Evolutionary conservation across 257 asterid species (phyloP).

Genomic region (Rauvolfia tetraphylla): DNA sequence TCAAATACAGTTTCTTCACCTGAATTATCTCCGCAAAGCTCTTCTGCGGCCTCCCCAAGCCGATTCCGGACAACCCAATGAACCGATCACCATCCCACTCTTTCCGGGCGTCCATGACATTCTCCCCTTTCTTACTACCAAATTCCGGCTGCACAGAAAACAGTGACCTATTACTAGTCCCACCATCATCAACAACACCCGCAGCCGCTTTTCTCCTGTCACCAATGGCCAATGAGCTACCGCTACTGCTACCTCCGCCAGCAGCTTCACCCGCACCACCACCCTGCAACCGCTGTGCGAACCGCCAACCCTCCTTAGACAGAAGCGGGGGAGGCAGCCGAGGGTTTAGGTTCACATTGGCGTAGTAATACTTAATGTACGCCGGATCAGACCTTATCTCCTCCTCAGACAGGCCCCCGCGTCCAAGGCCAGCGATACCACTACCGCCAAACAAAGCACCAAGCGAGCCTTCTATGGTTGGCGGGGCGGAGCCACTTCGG

Average conservation of each 20-base stretch:
- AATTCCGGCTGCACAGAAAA: constrained; percentile 50
- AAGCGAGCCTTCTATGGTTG: constrained; percentile 51
- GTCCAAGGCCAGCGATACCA: constrained; percentile 8
- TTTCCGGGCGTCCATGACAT: constrained; percentile 26
- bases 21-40: constrained; percentile 61
- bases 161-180: constrained; percentile 29
- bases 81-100: constrained; percentile 67
- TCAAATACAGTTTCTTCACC: constrained; percentile 40
- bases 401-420: constrained; percentile 37
- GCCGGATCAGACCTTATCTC: constrained; percentile 75
- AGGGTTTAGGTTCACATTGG: constrained; percentile 68
- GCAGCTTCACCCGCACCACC: constrained; percentile 25
- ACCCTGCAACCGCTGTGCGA: constrained; percentile 40
- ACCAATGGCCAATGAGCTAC: constrained; percentile 34
- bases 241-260: constrained; percentile 20
- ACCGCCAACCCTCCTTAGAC: constrained; percentile 48
- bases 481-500: constrained; percentile 77
- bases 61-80: constrained; percentile 55
- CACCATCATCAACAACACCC: constrained; percentile 25
- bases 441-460: constrained; percentile 30
- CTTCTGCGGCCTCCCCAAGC: constrained; percentile 48
- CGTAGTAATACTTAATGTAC: constrained; percentile 53
- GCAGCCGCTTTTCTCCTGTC: constrained; percentile 45
- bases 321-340: constrained; percentile 58
- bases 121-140: constrained; percentile 35